Conservation (phyloP, 345 rosid genomes). For the Ceriops zippeliana region DNA sequence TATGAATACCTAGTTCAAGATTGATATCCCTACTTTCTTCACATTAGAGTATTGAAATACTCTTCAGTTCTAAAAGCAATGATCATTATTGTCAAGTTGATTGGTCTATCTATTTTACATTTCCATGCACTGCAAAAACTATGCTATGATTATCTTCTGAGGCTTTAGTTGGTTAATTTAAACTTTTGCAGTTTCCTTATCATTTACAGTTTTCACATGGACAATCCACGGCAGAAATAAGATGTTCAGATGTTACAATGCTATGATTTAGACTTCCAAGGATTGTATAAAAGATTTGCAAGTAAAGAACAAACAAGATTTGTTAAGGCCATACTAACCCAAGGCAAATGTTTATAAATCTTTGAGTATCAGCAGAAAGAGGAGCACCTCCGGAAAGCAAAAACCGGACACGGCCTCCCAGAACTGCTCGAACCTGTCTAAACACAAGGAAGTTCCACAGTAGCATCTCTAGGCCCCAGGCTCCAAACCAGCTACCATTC, state of each 20-base stretch:
- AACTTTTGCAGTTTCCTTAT: not conserved
- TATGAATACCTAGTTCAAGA: too few relatives aligned
- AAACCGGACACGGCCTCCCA: conserved; percentile 91
- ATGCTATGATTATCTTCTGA: not conserved
- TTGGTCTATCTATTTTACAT: too few relatives aligned
- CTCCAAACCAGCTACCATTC: conserved; percentile 97
- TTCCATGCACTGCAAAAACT: not conserved
- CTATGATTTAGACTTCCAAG: not conserved
- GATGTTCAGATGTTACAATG: not conserved
- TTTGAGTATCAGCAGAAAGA: conserved; percentile 91
- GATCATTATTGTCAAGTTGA: not conserved
- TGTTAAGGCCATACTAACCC: conserved; percentile 53
- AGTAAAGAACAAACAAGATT: conserved; percentile 17
- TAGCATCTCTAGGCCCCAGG: conserved; percentile 83
- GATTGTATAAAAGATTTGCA: conserved; percentile 3
- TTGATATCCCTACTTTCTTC: too few relatives aligned
- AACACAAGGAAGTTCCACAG: conserved; percentile 88
- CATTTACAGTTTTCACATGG: not conserved
- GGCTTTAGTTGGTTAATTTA: not conserved
- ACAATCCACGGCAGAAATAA: not conserved
- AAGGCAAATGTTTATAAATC: conserved; percentile 96
- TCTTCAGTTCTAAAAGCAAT: not conserved
- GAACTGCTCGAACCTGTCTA: conserved; percentile 69
- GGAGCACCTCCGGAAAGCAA: conserved; percentile 99
- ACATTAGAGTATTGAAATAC: too few relatives aligned